Conservation (phyloP, 2,329 filamentous ascomycete species). For the Sporothrix euskadiensis region DNA sequence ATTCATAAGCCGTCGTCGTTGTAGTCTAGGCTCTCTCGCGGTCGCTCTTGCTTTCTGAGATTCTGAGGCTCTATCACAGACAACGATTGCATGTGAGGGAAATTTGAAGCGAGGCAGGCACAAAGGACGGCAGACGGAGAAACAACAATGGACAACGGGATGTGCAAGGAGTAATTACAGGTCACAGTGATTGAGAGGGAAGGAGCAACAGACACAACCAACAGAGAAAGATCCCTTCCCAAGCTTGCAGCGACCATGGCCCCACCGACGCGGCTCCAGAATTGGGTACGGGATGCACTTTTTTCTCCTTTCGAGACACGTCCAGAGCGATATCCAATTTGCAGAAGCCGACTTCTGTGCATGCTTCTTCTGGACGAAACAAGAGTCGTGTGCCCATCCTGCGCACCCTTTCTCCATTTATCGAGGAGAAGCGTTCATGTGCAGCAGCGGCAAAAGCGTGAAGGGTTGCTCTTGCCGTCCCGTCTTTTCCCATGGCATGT, state of each 20-base stretch:
- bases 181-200: not conserved
- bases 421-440: not conserved
- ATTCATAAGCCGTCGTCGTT: not conserved
- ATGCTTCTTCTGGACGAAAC: not conserved
- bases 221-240: not conserved
- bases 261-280: slow-evolving; percentile 16
- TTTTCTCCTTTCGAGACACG: slow-evolving; percentile 1
- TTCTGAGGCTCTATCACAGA: not conserved
- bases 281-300: not conserved
- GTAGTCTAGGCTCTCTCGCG: not conserved
- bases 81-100: not conserved
- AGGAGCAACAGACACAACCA: not conserved
- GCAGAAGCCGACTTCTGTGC: not conserved
- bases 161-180: not conserved
- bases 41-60: not conserved
- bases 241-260: not conserved
- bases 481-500: slow-evolving; percentile 10
- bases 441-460: not conserved
- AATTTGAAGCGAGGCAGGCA: slow-evolving; percentile 17
- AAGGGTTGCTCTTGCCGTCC: slow-evolving; percentile 18
- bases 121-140: not conserved
- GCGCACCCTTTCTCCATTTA: not conserved
- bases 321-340: not conserved
- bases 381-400: slow-evolving; percentile 8
- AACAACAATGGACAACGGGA: not conserved